Percentiles rank a stretch among this genome's conserved stretches.
phyloP scores from a whole-genome alignment of 2,329 filamentous ascomycete species.

The Dactylellina drechsleri region DNA sequence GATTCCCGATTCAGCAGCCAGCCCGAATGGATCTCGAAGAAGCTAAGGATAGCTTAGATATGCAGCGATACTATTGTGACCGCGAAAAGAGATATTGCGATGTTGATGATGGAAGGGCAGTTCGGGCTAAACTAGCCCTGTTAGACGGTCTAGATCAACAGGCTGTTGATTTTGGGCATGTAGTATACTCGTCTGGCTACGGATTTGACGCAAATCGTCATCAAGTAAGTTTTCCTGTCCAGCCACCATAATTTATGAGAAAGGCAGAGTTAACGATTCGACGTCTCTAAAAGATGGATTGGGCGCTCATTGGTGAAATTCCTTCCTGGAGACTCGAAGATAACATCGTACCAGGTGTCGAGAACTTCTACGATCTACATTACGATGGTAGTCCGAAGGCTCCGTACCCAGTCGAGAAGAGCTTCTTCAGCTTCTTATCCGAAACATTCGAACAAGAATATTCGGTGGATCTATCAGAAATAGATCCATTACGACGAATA shows the following conservation, averaged over 20 bases:
- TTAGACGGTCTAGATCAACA: conserved; percentile 46
- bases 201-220: conserved; percentile 52
- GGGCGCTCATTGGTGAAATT: conserved; percentile 53
- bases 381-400: conserved; percentile 53
- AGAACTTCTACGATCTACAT: conserved; percentile 53
- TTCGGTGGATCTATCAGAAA: conserved; percentile 49
- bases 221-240: conserved; percentile 33
- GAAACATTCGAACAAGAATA: conserved; percentile 54
- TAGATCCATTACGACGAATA: conserved; percentile 46
- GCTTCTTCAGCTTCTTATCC: conserved; percentile 50
- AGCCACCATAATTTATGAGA: neutral
- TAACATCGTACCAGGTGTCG: conserved; percentile 51
- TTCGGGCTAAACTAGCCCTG: conserved; percentile 47
- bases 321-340: conserved; percentile 53
- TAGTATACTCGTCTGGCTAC: conserved; percentile 53
- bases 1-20: conserved; percentile 47
- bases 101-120: conserved; percentile 51
- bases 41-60: conserved; percentile 50
- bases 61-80: conserved; percentile 54
- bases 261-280: too few relatives aligned
- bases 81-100: conserved; percentile 53
- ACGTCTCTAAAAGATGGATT: conserved; percentile 36
- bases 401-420: conserved; percentile 51
- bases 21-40: conserved; percentile 52
- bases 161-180: conserved; percentile 48